Evolutionary conservation across 495 filamentous ascomycete species (phyloP).

Genomic region (Penicillium chermesinum): DNA sequence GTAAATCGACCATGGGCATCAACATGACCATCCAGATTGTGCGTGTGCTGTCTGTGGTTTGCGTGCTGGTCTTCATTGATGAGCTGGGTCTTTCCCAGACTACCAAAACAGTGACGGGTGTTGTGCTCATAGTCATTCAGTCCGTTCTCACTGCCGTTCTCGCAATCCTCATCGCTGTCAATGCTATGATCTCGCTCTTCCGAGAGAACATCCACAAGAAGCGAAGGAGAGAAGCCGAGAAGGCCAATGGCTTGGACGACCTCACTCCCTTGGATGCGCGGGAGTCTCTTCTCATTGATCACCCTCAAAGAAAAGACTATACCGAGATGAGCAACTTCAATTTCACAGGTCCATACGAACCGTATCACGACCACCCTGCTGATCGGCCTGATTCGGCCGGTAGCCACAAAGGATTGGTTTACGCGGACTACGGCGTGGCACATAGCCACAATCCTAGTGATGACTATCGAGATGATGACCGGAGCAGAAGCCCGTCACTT

Average conservation of each 20-base stretch:
- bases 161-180: constrained; percentile 85
- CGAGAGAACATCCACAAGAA: constrained; percentile 85
- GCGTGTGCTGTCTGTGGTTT: constrained; percentile 84
- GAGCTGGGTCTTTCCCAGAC: constrained; percentile 86
- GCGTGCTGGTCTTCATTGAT: constrained; percentile 90
- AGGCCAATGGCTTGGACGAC: constrained; percentile 75
- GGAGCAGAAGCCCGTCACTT: constrained; percentile 23
- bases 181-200: constrained; percentile 76
- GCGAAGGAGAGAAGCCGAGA: constrained; percentile 83
- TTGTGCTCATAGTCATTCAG: constrained; percentile 86
- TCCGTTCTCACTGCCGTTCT: constrained; percentile 75
- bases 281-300: constrained; percentile 77
- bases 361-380: constrained; percentile 38
- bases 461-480: constrained; percentile 25
- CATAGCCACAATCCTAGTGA: constrained; percentile 36
- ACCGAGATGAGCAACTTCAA: constrained; percentile 48
- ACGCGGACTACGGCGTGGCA: constrained; percentile 33
- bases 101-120: constrained; percentile 90
- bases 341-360: constrained; percentile 38
- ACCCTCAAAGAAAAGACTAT: constrained; percentile 34
- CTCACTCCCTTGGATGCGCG: constrained; percentile 86
- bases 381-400: constrained; percentile 26
- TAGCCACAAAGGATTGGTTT: constrained; percentile 40
- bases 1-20: constrained; percentile 82
- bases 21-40: constrained; percentile 91